Conservation (phyloP, 345 rosid species). For the Salix udensis region DNA sequence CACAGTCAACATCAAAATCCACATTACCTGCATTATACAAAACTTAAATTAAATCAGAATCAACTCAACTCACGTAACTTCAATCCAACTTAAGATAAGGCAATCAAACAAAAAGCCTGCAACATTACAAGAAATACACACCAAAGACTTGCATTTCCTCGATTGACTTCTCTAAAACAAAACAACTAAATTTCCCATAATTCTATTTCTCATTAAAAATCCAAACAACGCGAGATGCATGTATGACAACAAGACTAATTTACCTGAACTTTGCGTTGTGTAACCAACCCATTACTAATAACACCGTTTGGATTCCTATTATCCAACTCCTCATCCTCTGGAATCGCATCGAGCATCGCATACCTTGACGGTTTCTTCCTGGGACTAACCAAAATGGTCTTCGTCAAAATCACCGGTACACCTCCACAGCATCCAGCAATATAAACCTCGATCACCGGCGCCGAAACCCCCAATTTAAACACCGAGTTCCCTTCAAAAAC, state of each 20-base stretch:
- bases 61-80: not conserved
- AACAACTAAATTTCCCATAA: not conserved
- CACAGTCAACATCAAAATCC: not conserved
- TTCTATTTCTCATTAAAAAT: not conserved
- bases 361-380: constrained; percentile 58
- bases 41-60: not conserved
- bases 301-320: constrained; percentile 36
- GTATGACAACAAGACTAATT: not conserved
- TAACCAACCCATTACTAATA: constrained; percentile 24
- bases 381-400: constrained; percentile 63
- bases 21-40: too few relatives aligned
- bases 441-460: constrained; percentile 81
- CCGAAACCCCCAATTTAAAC: constrained; percentile 53
- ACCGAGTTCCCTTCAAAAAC: constrained; percentile 40
- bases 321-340: constrained; percentile 75
- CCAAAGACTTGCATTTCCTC: not conserved
- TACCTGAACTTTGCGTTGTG: constrained; percentile 55
- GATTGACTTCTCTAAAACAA: not conserved
- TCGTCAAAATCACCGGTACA: constrained; percentile 80
- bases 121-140: not conserved
- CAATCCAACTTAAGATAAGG: not conserved
- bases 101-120: constrained; percentile 3
- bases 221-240: not conserved
- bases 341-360: constrained; percentile 64
- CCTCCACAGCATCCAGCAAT: constrained; percentile 85